Evolutionary conservation across 2,329 filamentous ascomycete species (phyloP).

Genomic region (Fusarium euwallaceae): DNA sequence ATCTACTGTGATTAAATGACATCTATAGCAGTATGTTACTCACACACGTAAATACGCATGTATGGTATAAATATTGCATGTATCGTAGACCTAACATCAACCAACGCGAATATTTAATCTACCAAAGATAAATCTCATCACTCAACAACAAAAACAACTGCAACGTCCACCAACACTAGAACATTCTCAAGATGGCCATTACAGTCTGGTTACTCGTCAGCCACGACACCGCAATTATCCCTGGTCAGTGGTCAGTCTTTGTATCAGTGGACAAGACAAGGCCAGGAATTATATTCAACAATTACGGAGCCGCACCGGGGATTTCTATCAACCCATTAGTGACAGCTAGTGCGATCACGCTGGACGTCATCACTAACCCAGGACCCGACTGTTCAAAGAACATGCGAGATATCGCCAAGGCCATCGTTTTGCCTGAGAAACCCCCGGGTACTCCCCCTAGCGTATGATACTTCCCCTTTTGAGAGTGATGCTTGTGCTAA

Average conservation of each 20-base stretch:
- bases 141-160: neutral
- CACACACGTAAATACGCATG: neutral
- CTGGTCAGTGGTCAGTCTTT: neutral
- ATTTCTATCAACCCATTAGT: too few relatives aligned
- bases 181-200: neutral
- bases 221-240: neutral
- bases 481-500: neutral
- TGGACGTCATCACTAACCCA: neutral
- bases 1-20: neutral
- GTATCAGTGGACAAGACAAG: neutral
- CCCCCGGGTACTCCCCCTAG: neutral
- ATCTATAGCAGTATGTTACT: neutral
- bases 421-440: neutral
- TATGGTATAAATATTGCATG: neutral
- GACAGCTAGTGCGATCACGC: neutral
- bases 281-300: neutral
- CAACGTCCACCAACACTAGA: neutral
- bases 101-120: neutral
- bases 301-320: neutral
- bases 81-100: neutral
- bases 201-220: neutral
- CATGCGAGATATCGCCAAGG: neutral
- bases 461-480: neutral
- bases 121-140: neutral
- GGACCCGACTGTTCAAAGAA: neutral